Evolutionary conservation across 176 grass and related monocot species (phyloP).

Genomic region (Aegilops tauschii): DNA sequence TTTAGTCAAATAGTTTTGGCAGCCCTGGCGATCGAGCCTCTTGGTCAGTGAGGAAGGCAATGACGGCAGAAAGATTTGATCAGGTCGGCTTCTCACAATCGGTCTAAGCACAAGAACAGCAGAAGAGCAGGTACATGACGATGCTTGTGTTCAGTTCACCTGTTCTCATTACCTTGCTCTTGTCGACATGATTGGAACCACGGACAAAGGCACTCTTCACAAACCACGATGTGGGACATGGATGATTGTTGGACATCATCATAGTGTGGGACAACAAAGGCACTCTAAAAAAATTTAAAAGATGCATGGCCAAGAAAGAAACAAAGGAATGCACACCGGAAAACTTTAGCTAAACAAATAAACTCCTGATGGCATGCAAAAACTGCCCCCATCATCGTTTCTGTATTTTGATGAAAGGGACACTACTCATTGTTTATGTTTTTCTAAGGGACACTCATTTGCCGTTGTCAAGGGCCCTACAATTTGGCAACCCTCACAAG

Average conservation of each 20-base stretch:
- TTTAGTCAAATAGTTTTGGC: neutral
- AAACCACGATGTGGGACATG: neutral
- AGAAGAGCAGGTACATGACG: neutral
- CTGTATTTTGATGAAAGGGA: neutral
- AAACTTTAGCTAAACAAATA: neutral
- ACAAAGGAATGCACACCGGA: neutral
- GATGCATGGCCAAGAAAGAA: neutral
- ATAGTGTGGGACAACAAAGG: neutral
- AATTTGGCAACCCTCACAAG: neutral
- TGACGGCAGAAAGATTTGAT: neutral
- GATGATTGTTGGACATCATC: neutral
- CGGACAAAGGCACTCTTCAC: neutral
- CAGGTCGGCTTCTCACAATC: neutral
- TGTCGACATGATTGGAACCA: neutral
- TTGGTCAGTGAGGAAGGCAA: slow-evolving; percentile 11
- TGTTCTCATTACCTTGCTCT: neutral
- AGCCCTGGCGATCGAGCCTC: neutral
- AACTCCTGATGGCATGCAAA: neutral
- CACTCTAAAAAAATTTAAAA: neutral
- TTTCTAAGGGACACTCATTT: neutral
- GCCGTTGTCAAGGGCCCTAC: neutral
- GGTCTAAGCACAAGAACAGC: neutral
- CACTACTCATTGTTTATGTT: neutral
- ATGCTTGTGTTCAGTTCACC: neutral
- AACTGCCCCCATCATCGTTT: neutral